phyloP scores from a whole-genome alignment of 1,284 basidiomycete species.

The Leccinum solheimii region DNA sequence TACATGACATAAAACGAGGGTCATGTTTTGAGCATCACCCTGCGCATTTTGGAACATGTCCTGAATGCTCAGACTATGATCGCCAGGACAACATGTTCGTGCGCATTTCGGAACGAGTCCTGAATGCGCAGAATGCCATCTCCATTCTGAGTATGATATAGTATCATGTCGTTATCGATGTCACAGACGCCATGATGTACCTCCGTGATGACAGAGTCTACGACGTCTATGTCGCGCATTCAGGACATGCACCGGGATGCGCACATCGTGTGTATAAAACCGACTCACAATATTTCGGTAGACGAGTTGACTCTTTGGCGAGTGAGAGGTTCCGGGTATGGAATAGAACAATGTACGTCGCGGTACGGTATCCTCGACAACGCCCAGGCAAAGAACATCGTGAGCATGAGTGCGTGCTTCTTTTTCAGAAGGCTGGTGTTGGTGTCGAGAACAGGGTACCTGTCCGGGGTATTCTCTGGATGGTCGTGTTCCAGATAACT shows the following conservation, averaged over 20 bases:
- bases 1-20: too few relatives aligned
- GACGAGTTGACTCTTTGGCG: not conserved
- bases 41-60: too few relatives aligned
- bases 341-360: not conserved
- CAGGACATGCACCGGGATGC: not conserved
- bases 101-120: too few relatives aligned
- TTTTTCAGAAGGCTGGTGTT: not conserved
- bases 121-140: too few relatives aligned
- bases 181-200: too few relatives aligned
- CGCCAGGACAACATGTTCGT: too few relatives aligned
- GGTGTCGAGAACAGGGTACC: not conserved
- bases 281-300: not conserved
- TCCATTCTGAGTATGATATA: too few relatives aligned
- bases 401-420: too few relatives aligned
- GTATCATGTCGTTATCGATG: too few relatives aligned
- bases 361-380: not conserved
- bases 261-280: not conserved
- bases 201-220: too few relatives aligned
- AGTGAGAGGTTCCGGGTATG: not conserved
- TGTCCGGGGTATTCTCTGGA: not conserved
- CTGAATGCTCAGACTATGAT: too few relatives aligned
- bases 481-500: not conserved
- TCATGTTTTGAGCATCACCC: too few relatives aligned
- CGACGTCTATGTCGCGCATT: not conserved
- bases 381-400: not conserved